Evolutionary conservation across 148 eudicot genomes (phyloP).

Genomic region (Dysphania ambrosioides): DNA sequence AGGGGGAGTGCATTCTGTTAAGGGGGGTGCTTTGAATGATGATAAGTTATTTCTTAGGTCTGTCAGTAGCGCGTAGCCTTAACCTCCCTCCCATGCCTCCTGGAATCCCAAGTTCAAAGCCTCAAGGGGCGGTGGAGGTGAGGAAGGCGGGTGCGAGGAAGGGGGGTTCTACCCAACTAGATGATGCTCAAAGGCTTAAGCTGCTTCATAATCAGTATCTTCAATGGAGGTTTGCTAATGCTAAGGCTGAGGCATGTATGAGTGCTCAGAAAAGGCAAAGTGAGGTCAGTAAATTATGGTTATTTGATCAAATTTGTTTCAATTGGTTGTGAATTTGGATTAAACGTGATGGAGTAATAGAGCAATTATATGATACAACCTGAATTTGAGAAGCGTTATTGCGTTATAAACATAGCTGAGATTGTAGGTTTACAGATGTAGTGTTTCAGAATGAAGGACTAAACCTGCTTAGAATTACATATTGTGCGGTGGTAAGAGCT

Average conservation of each 20-base stretch:
- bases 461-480: not conserved
- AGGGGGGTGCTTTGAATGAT: constrained; percentile 12
- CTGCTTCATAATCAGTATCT: constrained; percentile 59
- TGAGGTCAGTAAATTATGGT: constrained; percentile 47
- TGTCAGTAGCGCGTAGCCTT: constrained; percentile 33
- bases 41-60: constrained; percentile 17
- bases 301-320: not conserved
- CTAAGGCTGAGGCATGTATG: constrained; percentile 56
- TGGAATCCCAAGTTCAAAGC: constrained; percentile 11
- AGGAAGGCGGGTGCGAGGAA: constrained; percentile 45
- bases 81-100: constrained; percentile 67
- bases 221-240: constrained; percentile 74
- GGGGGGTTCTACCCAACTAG: constrained; percentile 34
- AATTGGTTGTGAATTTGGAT: not conserved
- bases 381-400: not conserved
- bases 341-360: not conserved
- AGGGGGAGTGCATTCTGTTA: constrained; percentile 18
- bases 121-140: constrained; percentile 33
- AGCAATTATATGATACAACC: not conserved
- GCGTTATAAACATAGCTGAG: not conserved
- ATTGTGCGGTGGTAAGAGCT: not conserved
- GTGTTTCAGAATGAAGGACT: not conserved
- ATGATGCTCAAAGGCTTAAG: constrained; percentile 51
- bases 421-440: not conserved
- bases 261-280: constrained; percentile 50